Conservation (phyloP, 208 protist species). For the Leptomonas pyrrhocoris region DNA sequence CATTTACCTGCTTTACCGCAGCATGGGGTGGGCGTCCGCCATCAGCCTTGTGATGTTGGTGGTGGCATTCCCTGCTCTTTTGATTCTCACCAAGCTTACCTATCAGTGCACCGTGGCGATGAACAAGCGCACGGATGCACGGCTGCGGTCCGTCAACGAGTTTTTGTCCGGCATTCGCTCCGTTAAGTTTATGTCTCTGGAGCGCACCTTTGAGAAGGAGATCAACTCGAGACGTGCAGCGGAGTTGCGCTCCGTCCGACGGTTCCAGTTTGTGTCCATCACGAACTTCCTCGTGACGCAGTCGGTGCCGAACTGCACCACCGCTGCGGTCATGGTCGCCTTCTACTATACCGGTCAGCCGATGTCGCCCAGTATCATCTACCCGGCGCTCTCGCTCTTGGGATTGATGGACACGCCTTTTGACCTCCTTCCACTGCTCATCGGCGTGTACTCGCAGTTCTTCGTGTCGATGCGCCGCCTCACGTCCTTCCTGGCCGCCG, state of each 20-base stretch:
- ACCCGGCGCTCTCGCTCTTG: slow-evolving; percentile 37
- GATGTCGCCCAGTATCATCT: slow-evolving; percentile 76
- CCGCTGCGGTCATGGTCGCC: slow-evolving; percentile 53
- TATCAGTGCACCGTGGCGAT: slow-evolving; percentile 19
- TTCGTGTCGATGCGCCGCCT: slow-evolving; percentile 81
- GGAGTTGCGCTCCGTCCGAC: slow-evolving; percentile 52
- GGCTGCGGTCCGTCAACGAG: slow-evolving; percentile 91
- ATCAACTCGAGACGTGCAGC: slow-evolving; percentile 43
- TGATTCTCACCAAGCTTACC: slow-evolving; percentile 47
- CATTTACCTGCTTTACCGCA: slow-evolving; percentile 58
- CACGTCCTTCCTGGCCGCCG: slow-evolving; percentile 62
- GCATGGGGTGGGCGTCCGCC: slow-evolving; percentile 70
- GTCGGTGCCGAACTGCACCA: slow-evolving; percentile 59
- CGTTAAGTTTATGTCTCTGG: slow-evolving; percentile 94
- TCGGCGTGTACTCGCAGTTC: slow-evolving; percentile 69
- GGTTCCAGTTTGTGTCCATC: slow-evolving; percentile 40
- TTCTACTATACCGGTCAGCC: slow-evolving; percentile 51
- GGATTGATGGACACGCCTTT: slow-evolving; percentile 54
- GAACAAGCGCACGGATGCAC: slow-evolving; percentile 72
- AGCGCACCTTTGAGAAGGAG: slow-evolving; percentile 53
- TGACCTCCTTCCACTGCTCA: slow-evolving; percentile 73
- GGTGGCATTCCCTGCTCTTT: slow-evolving; percentile 71
- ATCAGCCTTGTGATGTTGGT: slow-evolving; percentile 72
- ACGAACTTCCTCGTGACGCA: slow-evolving; percentile 51
- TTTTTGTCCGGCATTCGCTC: slow-evolving; percentile 90